Base-by-base conservation (phyloP, 2,329 filamentous ascomycete species). In the Botrytis deweyae region DNA sequence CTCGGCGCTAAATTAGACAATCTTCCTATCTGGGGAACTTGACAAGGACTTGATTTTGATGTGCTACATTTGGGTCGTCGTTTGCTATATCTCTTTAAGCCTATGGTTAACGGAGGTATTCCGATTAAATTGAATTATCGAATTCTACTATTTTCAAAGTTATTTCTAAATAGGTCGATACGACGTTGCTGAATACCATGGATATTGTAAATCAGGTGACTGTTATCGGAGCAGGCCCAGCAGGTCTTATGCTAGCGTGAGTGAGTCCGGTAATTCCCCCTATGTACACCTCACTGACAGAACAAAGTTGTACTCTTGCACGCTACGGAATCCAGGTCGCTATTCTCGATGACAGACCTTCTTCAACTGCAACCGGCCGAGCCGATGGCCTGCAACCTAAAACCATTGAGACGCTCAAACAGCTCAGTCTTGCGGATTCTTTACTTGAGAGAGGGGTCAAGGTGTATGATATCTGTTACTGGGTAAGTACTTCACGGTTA, bases 341-440 rank as follows among this genome's bases (percentile, higher is more conserved):
- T 59, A 86, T 93, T 63, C 85, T 93, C 67, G 92, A 94, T 82
- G 90, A 93, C 80, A 84, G 91, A 76, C 84, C 88, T 49, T 88
- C 92, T 78, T 89, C 89, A 78, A 94, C 92, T 1, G 75, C 76
- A 1, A 79, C 78, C 63, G 90, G 89, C 6, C 88, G 91, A 80
- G 90, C 90, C 18, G 90, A 92, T 76, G 88, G 88, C 4, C 85
- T 89, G 52, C 88, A 90, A 79, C 87, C 86, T 66, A 87, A 88
- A 18, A 89, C 88, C 0, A 88, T 90, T 36, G 89, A 91, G 79
- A 86, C 90, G 9, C 88, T 90, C 71, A 88, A 90, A 79, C 88
- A 87, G 66, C 87, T 90, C 20, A 88, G 87, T 0, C 84, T 90
- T 5, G 83, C 85, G 2, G 87, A 88, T 64, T 82, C 85, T 29